Conservation (phyloP, 73 alveolate genomes). For the Durusdinium trenchii region DNA sequence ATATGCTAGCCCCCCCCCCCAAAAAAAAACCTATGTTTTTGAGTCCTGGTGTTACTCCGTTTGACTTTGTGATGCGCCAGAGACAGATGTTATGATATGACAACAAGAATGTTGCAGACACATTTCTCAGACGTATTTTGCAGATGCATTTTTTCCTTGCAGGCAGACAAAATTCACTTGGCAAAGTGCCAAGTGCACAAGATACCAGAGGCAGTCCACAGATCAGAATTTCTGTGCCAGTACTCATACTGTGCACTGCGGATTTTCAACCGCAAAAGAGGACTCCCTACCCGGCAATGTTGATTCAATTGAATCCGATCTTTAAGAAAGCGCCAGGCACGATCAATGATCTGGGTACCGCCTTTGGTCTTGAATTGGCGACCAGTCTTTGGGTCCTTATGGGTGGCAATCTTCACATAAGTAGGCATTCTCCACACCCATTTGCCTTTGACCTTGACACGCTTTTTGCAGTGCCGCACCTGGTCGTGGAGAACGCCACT, state of each 20-base stretch:
- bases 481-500: constrained; percentile 12
- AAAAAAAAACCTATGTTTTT: no score
- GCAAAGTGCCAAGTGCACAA: constrained; percentile 17
- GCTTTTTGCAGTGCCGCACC: neutral
- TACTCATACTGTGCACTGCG: constrained; percentile 23
- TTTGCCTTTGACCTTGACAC: constrained; percentile 9
- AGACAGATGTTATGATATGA: neutral
- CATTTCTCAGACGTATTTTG: no score
- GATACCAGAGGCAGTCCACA: neutral
- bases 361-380: neutral
- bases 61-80: no score
- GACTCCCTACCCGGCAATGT: neutral
- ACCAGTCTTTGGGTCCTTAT: constrained; percentile 8
- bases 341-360: constrained; percentile 7
- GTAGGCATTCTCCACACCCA: no score
- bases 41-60: no score
- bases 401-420: neutral
- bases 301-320: neutral
- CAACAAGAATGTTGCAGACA: neutral
- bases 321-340: no score
- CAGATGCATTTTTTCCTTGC: neutral
- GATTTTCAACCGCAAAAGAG: constrained; percentile 9
- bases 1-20: no score
- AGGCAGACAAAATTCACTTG: neutral
- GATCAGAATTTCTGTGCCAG: constrained; percentile 1